Base-by-base conservation (phyloP, 108 stramenopile species). In the Fragilaria radians region DNA sequence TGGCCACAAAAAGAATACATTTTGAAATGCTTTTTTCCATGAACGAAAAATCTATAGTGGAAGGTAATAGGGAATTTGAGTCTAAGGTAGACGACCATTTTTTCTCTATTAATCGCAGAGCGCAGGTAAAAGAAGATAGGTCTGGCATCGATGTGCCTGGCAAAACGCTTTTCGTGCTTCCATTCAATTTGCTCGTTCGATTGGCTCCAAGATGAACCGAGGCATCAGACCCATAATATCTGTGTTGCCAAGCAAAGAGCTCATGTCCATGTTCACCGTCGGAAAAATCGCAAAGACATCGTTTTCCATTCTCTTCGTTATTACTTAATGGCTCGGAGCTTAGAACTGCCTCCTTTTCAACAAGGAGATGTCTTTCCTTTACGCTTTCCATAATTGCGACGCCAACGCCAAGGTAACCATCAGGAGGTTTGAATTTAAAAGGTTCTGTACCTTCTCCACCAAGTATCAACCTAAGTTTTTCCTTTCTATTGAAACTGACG, bases 181-280 rank as follows among this genome's bases (percentile, higher is more conserved):
- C 22, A 27, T 62, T 32, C 17, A 55, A 42, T 53, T 79, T 83
- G 4, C 57, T 33, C 24, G 54, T 33, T 27, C 81, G 73, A 3
- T 77, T 74, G 9, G 83, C 74, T 1, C 93, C 89, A 22, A 94
- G 58, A 59, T 90, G 89, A 28, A 94, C 89, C 7, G 83, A 87
- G 31, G 89, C 93, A 74, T 94, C 93, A 1, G 87, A 76, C 0
- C 93, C 93, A 67, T 89, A 86, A 69, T 89, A 94, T 36, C 93
- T 70, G 70, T 94, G 93, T 49, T 77, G 74, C 86, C 87, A 88
- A 23, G 84, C 80, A 70, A 90, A 88, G n/a, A 94, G 65, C 67
- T 94, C 93, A 59, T 88, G 82, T 3, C 93, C 93, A 61, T 88
- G 88, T 49, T 94, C 89, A n/a, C 79, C 83, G 50, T 88, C 89